Evolutionary conservation across 129 eudicot species (phyloP).

Genomic region (Silybum marianum): DNA sequence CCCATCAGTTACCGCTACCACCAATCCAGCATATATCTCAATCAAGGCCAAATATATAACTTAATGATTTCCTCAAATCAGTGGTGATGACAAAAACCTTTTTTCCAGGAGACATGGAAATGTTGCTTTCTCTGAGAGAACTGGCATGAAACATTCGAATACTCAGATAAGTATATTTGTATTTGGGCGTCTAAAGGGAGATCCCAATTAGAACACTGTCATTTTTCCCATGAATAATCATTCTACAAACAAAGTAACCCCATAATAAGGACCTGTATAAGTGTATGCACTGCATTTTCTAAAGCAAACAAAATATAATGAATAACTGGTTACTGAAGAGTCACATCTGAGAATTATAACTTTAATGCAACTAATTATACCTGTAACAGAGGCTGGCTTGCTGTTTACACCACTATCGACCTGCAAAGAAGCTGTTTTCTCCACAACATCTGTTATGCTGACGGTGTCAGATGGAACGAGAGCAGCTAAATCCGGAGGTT

Average conservation of each 20-base stretch:
- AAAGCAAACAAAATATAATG: background rate
- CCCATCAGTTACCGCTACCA: background rate
- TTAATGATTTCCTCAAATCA: background rate
- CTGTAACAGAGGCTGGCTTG: constrained; percentile 41
- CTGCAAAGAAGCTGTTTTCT: constrained; percentile 45
- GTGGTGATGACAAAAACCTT: background rate
- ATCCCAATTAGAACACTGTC: background rate
- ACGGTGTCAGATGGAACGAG: constrained; percentile 73
- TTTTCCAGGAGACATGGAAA: background rate
- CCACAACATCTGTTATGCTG: constrained; percentile 39
- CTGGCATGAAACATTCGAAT: background rate
- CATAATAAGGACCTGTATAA: background rate
- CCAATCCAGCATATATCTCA: background rate
- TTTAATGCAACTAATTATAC: constrained; percentile 24
- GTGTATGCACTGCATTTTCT: background rate
- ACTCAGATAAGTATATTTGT: background rate
- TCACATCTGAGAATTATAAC: background rate
- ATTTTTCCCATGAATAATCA: background rate
- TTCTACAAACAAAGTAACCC: background rate
- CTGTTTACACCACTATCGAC: constrained; percentile 34
- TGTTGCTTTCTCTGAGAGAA: background rate
- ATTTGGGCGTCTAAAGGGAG: too few relatives aligned
- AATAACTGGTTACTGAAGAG: background rate
- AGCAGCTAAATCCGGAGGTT: constrained; percentile 91
- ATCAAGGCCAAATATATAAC: background rate